These are phyloP conservation scores for Rhynchospora pubera DNA, from an alignment of 176 grass and related monocot species.

Conservation along the genomic window DNA sequence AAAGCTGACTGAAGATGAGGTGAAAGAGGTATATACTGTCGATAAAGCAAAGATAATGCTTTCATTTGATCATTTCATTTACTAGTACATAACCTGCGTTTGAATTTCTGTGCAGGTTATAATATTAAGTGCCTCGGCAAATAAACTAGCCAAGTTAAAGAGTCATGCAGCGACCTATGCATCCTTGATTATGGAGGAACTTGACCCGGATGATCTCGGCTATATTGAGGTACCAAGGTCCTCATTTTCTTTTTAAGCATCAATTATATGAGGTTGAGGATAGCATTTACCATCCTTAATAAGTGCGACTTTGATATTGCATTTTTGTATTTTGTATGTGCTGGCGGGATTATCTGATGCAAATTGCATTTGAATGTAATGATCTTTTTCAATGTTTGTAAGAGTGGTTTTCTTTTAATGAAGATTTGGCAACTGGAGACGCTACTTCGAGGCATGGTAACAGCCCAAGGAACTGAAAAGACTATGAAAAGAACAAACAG, in stretches of 20 bases:
- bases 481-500: conserved; percentile 49
- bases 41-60: not conserved
- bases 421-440: conserved; percentile 96
- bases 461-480: conserved; percentile 59
- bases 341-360: not conserved
- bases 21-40: conserved; percentile 65
- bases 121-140: conserved; percentile 79
- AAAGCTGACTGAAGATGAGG: conserved; percentile 90
- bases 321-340: not conserved
- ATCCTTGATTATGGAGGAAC: conserved; percentile 90
- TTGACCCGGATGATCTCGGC: conserved; percentile 70
- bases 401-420: conserved; percentile 1
- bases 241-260: not conserved
- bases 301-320: not conserved
- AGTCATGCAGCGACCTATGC: conserved; percentile 78
- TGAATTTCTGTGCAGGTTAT: conserved; percentile 48
- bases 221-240: conserved; percentile 73
- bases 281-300: not conserved
- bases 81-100: not conserved
- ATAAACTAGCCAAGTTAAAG: conserved; percentile 86
- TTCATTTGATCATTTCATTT: not conserved
- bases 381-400: not conserved
- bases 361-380: not conserved
- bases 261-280: not conserved
- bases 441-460: conserved; percentile 76